phyloP scores from a whole-genome alignment of 179 eudicot species.

The Amaranthus tricolor region DNA sequence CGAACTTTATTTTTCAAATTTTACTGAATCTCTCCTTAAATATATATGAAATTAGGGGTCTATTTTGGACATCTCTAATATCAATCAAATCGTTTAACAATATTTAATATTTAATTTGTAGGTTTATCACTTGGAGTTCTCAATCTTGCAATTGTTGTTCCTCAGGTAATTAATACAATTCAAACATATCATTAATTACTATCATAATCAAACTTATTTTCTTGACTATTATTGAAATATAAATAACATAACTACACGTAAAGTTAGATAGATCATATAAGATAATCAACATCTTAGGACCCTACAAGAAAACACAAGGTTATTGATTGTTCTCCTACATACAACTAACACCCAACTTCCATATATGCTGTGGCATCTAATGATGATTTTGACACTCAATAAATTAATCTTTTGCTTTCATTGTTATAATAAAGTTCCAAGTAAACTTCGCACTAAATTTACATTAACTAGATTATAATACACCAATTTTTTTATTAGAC shows the following conservation, averaged over 20 bases:
- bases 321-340: neutral
- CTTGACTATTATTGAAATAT: neutral
- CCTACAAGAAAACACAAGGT: slow-evolving; percentile 17
- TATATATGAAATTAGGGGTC: neutral
- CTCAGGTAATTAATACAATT: slow-evolving; percentile 34
- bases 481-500: too few species aligned
- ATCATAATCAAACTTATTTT: neutral
- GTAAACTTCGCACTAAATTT: slow-evolving; percentile 16
- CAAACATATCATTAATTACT: neutral
- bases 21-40: slow-evolving; percentile 25
- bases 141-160: slow-evolving; percentile 44
- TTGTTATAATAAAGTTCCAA: neutral
- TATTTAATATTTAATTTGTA: slow-evolving; percentile 1
- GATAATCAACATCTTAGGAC: neutral
- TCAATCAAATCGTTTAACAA: neutral
- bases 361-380: slow-evolving; percentile 3
- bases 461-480: neutral
- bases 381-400: slow-evolving; percentile 19
- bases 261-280: neutral
- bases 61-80: neutral
- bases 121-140: slow-evolving; percentile 45
- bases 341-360: slow-evolving; percentile 19
- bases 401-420: slow-evolving; percentile 4
- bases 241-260: neutral
- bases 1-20: neutral